A percentile compares a stretch with the other conserved stretches of the same genome.
These are phyloP conservation scores for Mortierella sp. DNA, from an alignment of 371 early-diverging fungal species.

Conservation along the genomic window DNA sequence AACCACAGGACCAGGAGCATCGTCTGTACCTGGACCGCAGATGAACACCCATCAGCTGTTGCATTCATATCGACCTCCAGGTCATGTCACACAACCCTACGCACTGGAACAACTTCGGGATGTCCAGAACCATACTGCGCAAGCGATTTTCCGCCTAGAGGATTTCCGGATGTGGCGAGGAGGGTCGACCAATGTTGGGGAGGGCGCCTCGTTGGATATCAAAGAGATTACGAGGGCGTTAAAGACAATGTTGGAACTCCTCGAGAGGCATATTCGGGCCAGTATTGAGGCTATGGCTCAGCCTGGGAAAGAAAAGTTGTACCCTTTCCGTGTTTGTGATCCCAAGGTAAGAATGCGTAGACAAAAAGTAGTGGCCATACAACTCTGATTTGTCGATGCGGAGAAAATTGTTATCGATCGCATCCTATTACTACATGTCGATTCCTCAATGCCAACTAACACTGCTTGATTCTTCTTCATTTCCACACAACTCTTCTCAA, in stretches of 20 bases:
- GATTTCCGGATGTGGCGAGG: conserved; percentile 36
- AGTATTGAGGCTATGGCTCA: conserved; percentile 50
- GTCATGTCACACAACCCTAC: conserved; percentile 53
- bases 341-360: conserved; percentile 34
- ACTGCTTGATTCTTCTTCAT: too few relatives aligned
- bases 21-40: neutral
- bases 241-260: conserved; percentile 33
- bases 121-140: conserved; percentile 44
- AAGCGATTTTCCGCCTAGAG: conserved; percentile 39
- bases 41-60: conserved; percentile 32
- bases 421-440: neutral
- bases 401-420: neutral
- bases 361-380: too few relatives aligned
- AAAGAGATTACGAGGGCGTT: conserved; percentile 25
- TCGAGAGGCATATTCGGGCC: conserved; percentile 45
- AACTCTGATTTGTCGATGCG: neutral
- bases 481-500: neutral
- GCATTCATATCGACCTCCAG: conserved; percentile 41
- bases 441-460: neutral
- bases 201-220: conserved; percentile 7
- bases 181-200: conserved; percentile 2
- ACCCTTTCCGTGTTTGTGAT: conserved; percentile 55
- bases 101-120: conserved; percentile 53
- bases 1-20: neutral
- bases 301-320: conserved; percentile 51